phyloP scores from a whole-genome alignment of 495 filamentous ascomycete genomes.

The Penicillium dipodomyicola region DNA sequence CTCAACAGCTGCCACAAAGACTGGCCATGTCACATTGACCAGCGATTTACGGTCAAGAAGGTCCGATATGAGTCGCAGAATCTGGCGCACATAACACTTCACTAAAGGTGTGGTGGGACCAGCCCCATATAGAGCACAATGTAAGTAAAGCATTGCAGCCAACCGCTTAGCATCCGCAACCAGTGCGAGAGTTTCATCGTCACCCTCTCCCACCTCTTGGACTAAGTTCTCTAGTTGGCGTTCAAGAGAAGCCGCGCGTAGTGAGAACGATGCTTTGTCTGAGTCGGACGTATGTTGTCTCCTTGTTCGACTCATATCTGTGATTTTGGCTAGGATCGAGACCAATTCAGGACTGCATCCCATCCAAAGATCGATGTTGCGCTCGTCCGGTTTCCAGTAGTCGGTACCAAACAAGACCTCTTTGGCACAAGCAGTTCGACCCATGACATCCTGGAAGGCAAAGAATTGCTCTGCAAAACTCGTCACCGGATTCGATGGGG shows the following conservation, averaged over 20 bases:
- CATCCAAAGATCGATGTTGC: conserved; percentile 45
- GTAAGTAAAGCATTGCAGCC: conserved; percentile 41
- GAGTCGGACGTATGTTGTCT: conserved; percentile 28
- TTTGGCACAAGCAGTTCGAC: conserved; percentile 46
- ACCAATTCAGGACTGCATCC: conserved; percentile 46
- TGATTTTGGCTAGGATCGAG: conserved; percentile 39
- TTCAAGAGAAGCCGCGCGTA: conserved; percentile 32
- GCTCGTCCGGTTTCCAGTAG: conserved; percentile 42
- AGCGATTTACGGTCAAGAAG: conserved; percentile 33
- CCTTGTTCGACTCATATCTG: conserved; percentile 42
- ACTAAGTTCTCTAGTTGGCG: conserved; percentile 33
- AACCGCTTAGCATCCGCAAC: conserved; percentile 45
- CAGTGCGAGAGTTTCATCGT: conserved; percentile 30
- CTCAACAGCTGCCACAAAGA: conserved; percentile 48
- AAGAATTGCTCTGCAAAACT: conserved; percentile 46
- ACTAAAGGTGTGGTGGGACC: conserved; percentile 39
- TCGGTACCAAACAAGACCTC: conserved; percentile 41
- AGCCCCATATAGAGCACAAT: conserved; percentile 42
- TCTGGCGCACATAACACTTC: conserved; percentile 34
- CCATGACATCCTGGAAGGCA: conserved; percentile 50
- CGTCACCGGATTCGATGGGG: conserved; percentile 29
- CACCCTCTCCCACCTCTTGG: conserved; percentile 35
- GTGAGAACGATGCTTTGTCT: conserved; percentile 24
- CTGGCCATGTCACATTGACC: conserved; percentile 42
- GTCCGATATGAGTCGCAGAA: conserved; percentile 34